Conservation (phyloP, 768 basidiomycete species). For the Leccinum arenicola region DNA sequence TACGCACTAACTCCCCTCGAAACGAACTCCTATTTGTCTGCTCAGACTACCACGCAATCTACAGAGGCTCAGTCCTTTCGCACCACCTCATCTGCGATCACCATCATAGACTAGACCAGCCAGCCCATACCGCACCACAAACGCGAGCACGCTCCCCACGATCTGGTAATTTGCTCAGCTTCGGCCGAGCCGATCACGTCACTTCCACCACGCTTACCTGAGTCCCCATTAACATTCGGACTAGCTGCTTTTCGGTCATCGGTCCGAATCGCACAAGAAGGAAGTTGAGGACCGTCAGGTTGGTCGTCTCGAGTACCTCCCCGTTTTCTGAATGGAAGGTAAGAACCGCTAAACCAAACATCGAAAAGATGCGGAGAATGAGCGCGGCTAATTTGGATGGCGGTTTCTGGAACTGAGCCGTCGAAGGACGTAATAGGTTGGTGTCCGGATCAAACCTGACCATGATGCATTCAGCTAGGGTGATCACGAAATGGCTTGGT, state of each 20-base stretch:
- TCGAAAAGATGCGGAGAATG: conserved; percentile 56
- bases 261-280: conserved; percentile 79
- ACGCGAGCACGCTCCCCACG: conserved; percentile 76
- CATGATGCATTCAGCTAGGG: not conserved
- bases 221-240: conserved; percentile 64
- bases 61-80: not conserved
- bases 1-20: conserved; percentile 24
- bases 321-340: conserved; percentile 54
- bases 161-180: conserved; percentile 40
- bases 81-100: conserved; percentile 60
- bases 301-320: conserved; percentile 69
- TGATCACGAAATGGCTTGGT: not conserved
- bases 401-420: conserved; percentile 54
- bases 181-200: not conserved
- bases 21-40: not conserved
- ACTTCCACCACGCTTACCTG: conserved; percentile 49
- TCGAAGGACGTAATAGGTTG: conserved; percentile 77
- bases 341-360: conserved; percentile 66
- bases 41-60: not conserved
- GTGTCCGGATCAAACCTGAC: conserved; percentile 71
- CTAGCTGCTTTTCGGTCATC: conserved; percentile 81
- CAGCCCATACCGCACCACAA: conserved; percentile 85
- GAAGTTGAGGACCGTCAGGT: conserved; percentile 89
- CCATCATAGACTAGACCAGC: conserved; percentile 91
- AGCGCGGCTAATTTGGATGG: conserved; percentile 54